Percentiles rank a stretch among this genome's conserved stretches.
These are phyloP conservation scores for Inga oerstediana DNA, from an alignment of 306 rosid genomes.

Conservation along the genomic window DNA sequence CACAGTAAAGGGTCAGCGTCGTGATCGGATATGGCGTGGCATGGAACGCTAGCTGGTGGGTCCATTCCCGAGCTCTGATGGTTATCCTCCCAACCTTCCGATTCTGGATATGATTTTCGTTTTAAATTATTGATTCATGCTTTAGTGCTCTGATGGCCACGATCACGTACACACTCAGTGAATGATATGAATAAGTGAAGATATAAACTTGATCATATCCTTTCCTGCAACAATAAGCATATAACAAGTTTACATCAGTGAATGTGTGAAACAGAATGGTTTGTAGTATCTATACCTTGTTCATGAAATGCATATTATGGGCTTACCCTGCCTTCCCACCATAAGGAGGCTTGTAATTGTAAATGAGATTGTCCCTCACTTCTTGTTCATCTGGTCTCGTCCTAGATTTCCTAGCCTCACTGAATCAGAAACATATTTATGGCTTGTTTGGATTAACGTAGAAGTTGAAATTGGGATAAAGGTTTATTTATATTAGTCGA, in stretches of 20 bases:
- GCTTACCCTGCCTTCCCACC: constrained; percentile 85
- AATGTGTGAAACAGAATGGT: neutral
- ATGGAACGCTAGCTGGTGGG: no score
- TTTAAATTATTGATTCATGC: no score
- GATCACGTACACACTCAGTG: neutral
- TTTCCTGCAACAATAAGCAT: constrained; percentile 43
- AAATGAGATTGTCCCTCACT: constrained; percentile 73
- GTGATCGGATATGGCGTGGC: no score
- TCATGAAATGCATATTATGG: neutral
- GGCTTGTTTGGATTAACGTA: no score
- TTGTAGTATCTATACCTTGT: neutral
- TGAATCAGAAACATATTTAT: constrained; percentile 16
- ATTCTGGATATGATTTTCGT: no score
- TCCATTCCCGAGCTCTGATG: no score
- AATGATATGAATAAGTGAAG: constrained; percentile 32
- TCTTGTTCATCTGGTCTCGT: constrained; percentile 64
- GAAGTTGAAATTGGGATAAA: neutral
- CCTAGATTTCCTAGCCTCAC: constrained; percentile 91
- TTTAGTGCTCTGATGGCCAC: no score
- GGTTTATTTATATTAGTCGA: no score
- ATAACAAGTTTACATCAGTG: neutral
- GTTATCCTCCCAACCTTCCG: no score
- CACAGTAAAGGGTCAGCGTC: no score
- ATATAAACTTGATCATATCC: constrained; percentile 84
- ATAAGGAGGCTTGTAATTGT: constrained; percentile 81